Evolutionary conservation across 805 yeast species (phyloP).

Genomic region (Wickerhamomyces rabaulensis): DNA sequence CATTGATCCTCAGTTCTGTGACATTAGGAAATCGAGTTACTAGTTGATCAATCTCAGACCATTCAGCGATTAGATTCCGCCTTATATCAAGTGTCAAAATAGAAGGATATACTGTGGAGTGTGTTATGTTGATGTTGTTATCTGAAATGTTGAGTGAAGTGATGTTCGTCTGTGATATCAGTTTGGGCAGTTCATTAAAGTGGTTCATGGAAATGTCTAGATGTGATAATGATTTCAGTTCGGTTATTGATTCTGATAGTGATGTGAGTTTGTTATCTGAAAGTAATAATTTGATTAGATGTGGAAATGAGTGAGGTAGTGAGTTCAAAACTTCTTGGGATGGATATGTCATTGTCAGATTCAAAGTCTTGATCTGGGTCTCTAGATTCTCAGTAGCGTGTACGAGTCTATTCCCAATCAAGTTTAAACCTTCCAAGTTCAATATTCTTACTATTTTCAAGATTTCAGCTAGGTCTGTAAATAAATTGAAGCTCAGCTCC

Average conservation of each 20-base stretch:
- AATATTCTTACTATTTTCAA: constrained; percentile 32
- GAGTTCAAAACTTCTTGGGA: constrained; percentile 3
- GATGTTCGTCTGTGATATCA: background rate
- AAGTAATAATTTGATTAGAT: constrained; percentile 25
- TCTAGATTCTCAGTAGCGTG: background rate
- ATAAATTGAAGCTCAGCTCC: constrained; percentile 58
- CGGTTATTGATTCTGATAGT: constrained; percentile 5
- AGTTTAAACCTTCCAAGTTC: constrained; percentile 34
- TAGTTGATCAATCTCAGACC: constrained; percentile 46
- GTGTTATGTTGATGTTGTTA: constrained; percentile 1
- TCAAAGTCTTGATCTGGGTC: constrained; percentile 14
- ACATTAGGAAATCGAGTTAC: constrained; percentile 36
- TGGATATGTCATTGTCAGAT: constrained; percentile 19
- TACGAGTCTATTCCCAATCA: constrained; percentile 52
- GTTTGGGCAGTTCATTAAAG: constrained; percentile 27
- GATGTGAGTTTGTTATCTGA: constrained; percentile 22
- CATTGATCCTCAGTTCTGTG: constrained; percentile 40
- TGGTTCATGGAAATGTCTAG: constrained; percentile 41
- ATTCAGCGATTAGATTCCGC: constrained; percentile 39
- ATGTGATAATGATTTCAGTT: constrained; percentile 2
- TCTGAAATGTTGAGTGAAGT: constrained; percentile 9
- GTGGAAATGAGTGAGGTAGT: constrained; percentile 30
- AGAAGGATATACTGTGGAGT: background rate
- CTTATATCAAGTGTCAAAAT: constrained; percentile 43
- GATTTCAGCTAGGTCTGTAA: constrained; percentile 37